Evolutionary conservation across 768 basidiomycete genomes (phyloP).

Genomic region (Termitomyces eurrhizus): DNA sequence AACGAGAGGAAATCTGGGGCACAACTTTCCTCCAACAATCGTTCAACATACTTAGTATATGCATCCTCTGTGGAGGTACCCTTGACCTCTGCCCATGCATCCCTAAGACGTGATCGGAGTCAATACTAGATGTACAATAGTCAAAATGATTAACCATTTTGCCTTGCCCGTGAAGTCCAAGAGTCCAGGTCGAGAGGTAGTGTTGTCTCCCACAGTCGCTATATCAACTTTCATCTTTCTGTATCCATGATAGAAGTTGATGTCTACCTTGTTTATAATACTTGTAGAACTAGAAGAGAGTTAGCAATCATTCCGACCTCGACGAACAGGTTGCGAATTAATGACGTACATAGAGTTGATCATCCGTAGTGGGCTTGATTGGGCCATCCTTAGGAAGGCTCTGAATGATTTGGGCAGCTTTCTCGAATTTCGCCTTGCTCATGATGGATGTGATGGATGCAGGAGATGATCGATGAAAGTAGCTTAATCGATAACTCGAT

Average conservation of each 20-base stretch:
- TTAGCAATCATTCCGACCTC: slow-evolving; percentile 5
- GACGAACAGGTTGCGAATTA: slow-evolving; percentile 10
- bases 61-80: slow-evolving; percentile 74
- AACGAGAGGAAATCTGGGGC: not conserved
- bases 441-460: slow-evolving; percentile 32
- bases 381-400: slow-evolving; percentile 76
- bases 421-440: slow-evolving; percentile 71
- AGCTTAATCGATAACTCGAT: slow-evolving; percentile 8
- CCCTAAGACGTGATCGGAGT: slow-evolving; percentile 43
- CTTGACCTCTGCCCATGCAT: slow-evolving; percentile 79
- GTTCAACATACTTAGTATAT: slow-evolving; percentile 66
- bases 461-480: slow-evolving; percentile 5
- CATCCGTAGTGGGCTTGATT: slow-evolving; percentile 66
- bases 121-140: slow-evolving; percentile 3
- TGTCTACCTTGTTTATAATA: slow-evolving; percentile 86
- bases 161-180: slow-evolving; percentile 85
- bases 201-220: slow-evolving; percentile 77
- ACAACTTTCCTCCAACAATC: slow-evolving; percentile 58
- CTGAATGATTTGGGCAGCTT: slow-evolving; percentile 65
- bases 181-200: slow-evolving; percentile 61
- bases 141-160: slow-evolving; percentile 63
- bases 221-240: not conserved
- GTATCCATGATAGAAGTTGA: not conserved
- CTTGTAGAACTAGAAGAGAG: slow-evolving; percentile 73
- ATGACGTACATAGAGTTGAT: slow-evolving; percentile 74